phyloP scores from a whole-genome alignment of 805 yeast species.

The Ogataea philodendri region DNA sequence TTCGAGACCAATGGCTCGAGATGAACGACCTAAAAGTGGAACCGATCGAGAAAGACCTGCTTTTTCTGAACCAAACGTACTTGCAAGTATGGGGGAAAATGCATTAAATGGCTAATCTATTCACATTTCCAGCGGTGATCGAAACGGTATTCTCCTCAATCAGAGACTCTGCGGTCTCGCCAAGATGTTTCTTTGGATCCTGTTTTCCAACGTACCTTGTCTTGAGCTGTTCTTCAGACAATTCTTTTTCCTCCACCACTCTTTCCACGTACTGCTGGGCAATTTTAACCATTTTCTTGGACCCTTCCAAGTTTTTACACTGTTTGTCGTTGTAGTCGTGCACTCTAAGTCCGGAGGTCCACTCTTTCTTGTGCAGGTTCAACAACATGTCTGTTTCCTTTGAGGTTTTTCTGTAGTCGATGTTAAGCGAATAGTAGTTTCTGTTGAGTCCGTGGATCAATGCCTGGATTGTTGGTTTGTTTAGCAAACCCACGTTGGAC shows the following conservation, averaged over 20 bases:
- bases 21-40: constrained; percentile 51
- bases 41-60: constrained; percentile 50
- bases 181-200: constrained; percentile 96
- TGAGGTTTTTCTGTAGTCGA: constrained; percentile 89
- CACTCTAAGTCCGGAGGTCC: constrained; percentile 90
- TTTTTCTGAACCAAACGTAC: constrained; percentile 61
- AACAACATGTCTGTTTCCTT: constrained; percentile 91
- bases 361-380: constrained; percentile 89
- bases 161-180: constrained; percentile 80
- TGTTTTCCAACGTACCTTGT: constrained; percentile 97
- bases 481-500: constrained; percentile 89
- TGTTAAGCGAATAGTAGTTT: constrained; percentile 92
- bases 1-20: constrained; percentile 53
- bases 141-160: constrained; percentile 90
- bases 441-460: constrained; percentile 95
- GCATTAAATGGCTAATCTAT: constrained; percentile 82
- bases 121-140: constrained; percentile 83
- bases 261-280: constrained; percentile 88
- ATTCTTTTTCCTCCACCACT: constrained; percentile 87
- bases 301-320: constrained; percentile 66
- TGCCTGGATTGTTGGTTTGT: constrained; percentile 96
- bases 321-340: constrained; percentile 77
- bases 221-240: constrained; percentile 83
- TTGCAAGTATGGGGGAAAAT: constrained; percentile 63
- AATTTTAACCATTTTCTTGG: constrained; percentile 79